Base-by-base conservation (phyloP, 1,139 yeast genomes). In the Yamadazyma taylorii region DNA sequence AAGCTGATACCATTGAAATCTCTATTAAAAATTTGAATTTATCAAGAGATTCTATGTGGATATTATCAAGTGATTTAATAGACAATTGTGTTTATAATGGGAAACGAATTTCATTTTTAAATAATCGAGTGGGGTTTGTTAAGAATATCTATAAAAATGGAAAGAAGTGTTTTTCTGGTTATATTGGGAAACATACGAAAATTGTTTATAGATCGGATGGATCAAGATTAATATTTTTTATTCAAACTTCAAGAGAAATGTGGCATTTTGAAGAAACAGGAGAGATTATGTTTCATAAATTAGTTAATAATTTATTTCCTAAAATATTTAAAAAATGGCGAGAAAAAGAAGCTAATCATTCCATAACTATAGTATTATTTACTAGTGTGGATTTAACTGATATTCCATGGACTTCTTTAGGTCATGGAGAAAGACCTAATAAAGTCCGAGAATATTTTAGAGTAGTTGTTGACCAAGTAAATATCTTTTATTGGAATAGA, bases 181-280 rank as follows among this genome's bases (percentile, higher is more conserved):
- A 81, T 51, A 69, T 92, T 34, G 85, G 90, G 2, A 78, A 78
- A 12, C 72, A 78, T 24, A 90, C 98, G 4, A 83, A 83, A 47
- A 66, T 92, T 14, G 86, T 89, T 0, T 92, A 85, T 55, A 72
- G 98, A 35, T 87, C 96, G 1, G 97, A 92, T 51, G 83, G 96
- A 32, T 95, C 97, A 2, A 78, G 86, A 40, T 65, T 90, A 42
- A 77, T 89, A 10, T 86, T 90, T 34, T 69, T 94, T 43, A 80
- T 94, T 36, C 98, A 94, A 56, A 78, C 90, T 47, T 86, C 97
- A 1, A 74, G 85, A 29, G 99, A 94, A 54, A 94, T 92, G 97
- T 94, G 97, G 95, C 89, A 90, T 56, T 94, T 94, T 59, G 97
- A 92, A 60, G 97, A 90, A 54, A 85, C 85, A 49, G 98, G 98